Evolutionary conservation across 805 yeast genomes (phyloP), one percentile per base, ranked within the genome.

Genomic region (Saitoella complicata): DNA sequence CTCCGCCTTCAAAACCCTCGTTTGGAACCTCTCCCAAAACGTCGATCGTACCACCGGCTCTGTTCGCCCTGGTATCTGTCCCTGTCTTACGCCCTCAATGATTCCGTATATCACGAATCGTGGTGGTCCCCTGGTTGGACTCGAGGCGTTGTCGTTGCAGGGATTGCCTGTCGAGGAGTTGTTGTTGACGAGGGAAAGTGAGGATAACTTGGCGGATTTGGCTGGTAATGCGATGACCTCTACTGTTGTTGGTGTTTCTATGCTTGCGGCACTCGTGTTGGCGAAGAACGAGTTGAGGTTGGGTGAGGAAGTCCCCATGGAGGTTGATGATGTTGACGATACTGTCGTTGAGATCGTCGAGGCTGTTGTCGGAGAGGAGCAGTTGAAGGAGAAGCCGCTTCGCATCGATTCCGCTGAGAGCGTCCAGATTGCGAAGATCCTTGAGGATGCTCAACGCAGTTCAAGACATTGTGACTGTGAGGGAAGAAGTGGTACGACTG

Each of bases 61-160:
- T 13, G 42, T 39, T 9, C 13, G 31, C 12, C 31, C 41, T 7
- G 47, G 47, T 4, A 42, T 45, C 5, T 43, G 45, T 1, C 30
- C 47, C n/a, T 45, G 47, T 10, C 38, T 45, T 8, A 45, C 47
- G n/a, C 47, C 47, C 5, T 41, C 47, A 2, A 41, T 42, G 9
- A 45, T 45, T 38, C 44, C 47, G 4, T 45, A 41, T 37, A 45
- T 45, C 12, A 45, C 47, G n/a, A 45, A 41, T 34, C 44, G 47
- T 12, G 47, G 47, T n/a, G 47, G 47, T 10, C 47, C 47, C 29
- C 41, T 45, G 44, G 35, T 45, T 29, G 47, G 47, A 2, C 47
- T 45, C n/a, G 47, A 45, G 32, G 39, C 47, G 5, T 39, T 45
- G 5, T 45, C 47, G 2, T 41, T 45, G 47, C 47, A 45, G 34